phyloP scores from a whole-genome alignment of 495 filamentous ascomycete species.

The Hypoxylon lienhwacheense region DNA sequence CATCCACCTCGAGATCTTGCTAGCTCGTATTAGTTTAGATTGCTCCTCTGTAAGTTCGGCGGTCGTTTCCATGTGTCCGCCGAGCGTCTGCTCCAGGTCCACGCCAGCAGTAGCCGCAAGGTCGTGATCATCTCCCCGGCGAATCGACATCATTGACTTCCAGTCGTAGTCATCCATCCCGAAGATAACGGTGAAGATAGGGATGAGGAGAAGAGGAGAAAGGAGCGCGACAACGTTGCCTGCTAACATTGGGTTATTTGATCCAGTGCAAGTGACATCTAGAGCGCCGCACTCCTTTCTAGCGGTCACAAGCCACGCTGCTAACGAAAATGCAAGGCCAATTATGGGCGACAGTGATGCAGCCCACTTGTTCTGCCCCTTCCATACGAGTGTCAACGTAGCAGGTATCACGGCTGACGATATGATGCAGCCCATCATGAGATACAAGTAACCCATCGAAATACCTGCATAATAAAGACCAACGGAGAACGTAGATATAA shows the following conservation, averaged over 20 bases:
- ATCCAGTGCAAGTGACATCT: conserved; percentile 73
- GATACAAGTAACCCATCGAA: conserved; percentile 64
- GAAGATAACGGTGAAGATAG: conserved; percentile 73
- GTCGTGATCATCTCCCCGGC: conserved; percentile 80
- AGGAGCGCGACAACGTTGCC: conserved; percentile 80
- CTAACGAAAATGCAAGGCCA: conserved; percentile 73
- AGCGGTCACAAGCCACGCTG: conserved; percentile 90
- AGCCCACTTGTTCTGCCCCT: conserved; percentile 77
- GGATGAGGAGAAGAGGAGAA: conserved; percentile 76
- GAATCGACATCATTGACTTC: conserved; percentile 80
- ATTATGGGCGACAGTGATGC: conserved; percentile 75
- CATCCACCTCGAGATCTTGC: conserved; percentile 75
- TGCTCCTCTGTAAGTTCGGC: conserved; percentile 61
- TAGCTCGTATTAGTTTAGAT: conserved; percentile 67
- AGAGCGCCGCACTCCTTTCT: conserved; percentile 74
- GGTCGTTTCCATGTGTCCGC: conserved; percentile 48
- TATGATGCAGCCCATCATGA: conserved; percentile 92
- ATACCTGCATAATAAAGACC: conserved; percentile 70
- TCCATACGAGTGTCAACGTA: conserved; percentile 79
- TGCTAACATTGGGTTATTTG: conserved; percentile 86
- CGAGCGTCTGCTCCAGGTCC: conserved; percentile 70
- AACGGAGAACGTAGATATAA: conserved; percentile 84
- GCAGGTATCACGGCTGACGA: conserved; percentile 84
- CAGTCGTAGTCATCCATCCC: conserved; percentile 87
- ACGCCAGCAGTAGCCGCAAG: conserved; percentile 67